These are phyloP conservation scores for Telfairia occidentalis DNA, from an alignment of 331 rosid species.

Conservation along the genomic window DNA sequence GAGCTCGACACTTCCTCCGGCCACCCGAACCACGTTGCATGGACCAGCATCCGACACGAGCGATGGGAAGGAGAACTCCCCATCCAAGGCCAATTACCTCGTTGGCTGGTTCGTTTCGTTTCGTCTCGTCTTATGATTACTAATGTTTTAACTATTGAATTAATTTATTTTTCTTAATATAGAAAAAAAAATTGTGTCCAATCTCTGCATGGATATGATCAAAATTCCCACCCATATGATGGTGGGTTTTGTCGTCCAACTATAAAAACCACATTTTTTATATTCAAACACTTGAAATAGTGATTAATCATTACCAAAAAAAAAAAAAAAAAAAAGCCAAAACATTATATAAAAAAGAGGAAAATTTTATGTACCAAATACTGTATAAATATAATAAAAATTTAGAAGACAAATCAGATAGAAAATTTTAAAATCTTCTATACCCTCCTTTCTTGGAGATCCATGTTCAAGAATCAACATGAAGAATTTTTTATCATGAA, in stretches of 20 bases:
- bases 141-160: not conserved
- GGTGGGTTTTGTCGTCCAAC: not conserved
- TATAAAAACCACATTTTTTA: not conserved
- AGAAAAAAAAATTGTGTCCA: too few relatives aligned
- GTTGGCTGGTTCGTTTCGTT: constrained; percentile 75
- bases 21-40: constrained; percentile 48
- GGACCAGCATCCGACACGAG: constrained; percentile 84
- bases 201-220: constrained; percentile 8
- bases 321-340: too few relatives aligned
- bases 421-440: too few relatives aligned
- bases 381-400: too few relatives aligned
- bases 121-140: too few relatives aligned
- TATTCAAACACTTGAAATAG: not conserved
- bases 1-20: not conserved
- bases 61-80: constrained; percentile 83
- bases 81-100: constrained; percentile 68
- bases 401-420: too few relatives aligned
- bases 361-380: too few relatives aligned
- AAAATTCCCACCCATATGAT: not conserved
- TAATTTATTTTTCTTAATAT: not conserved
- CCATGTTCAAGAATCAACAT: too few relatives aligned
- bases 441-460: too few relatives aligned
- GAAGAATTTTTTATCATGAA: not conserved
- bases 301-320: not conserved
- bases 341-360: too few relatives aligned